Base-by-base conservation (phyloP, 352 stramenopile genomes). In the Globisporangium cederbergense region DNA sequence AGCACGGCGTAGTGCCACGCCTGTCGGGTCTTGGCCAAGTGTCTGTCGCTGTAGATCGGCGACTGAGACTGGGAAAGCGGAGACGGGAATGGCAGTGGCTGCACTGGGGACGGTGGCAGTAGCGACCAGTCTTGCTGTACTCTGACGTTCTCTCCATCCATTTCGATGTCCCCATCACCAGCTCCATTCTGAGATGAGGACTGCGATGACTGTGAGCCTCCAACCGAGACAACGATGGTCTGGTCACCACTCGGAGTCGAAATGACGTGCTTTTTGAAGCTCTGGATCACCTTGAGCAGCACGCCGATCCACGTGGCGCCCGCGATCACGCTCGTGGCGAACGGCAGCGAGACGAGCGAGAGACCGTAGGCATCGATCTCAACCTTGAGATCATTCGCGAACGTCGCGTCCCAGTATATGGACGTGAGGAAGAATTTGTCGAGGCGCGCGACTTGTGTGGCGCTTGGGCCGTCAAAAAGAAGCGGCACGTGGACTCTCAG, bases 1-100 rank as follows among this genome's bases (percentile, higher is more conserved):
- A 95, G 64, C 47, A 92, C 83, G 0, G 83, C 86, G 40, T 95
- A 95, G 67, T 88, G 75, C 86, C 86, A 95, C 1, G 70, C 62
- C 55, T 89, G 71, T 3, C 85, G 72, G 11, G 67, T 59, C 20
- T 70, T 75, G 4, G 64, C 62, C 28, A 73, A 61, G 22, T 20
- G 68, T 4, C 66, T 68, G 32, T 80, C 72, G 25, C 62, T 67
- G 20, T 83, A 87, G 25, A 65, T 59, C 3, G 36, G 51, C 25
- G 60, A 30, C 9, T 28, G 20, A 11, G 59, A 32, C n/a, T 28
- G 20, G 10, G 59, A 32, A 4, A 51, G 36, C 25, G 34, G 28
- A 18, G n/a, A 11, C 10, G n/a, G 38, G 3, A 34, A 30, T 10
- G 43, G 13, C 5, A 50, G 11, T 13, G 20, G 20, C 52, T 62